Base-by-base conservation (phyloP, 306 rosid species). In the Carpinus fangiana region DNA sequence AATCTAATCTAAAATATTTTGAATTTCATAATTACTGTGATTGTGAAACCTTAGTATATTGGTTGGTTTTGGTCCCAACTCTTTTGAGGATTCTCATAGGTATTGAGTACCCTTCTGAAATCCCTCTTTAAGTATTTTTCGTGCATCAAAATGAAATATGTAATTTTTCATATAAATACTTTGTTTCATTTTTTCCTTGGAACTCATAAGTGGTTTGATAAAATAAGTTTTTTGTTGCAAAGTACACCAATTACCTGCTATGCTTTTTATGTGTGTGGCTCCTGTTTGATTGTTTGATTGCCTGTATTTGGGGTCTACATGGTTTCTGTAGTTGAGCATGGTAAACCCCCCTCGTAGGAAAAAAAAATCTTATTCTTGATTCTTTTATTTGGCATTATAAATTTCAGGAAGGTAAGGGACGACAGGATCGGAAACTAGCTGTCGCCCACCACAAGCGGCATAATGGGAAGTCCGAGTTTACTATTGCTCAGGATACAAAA, bases 371-470 rank as follows among this genome's bases (percentile, higher is more conserved):
- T 56, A 56, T 21, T 16, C 28, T 9, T 56, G 66, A 52, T 0
- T 55, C 70, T 85, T 72, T 21, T 8, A 21, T 76, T 2, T 73
- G 47, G 70, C 26, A 41, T 53, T 62, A 66, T 7, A 11, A 36
- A 20, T 81, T 60, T 17, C 81, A 92, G 98, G 98, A 95, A 90
- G 98, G 98, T 20, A 86, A 89, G 74, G 98, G 97, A 72, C 78
- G 97, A 64, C 93, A 90, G 87, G 93, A 92, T 67, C 78, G 98
- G 85, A 95, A 95, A 73, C 88, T 95, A 20, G 98, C 96, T 1
- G 89, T 95, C 31, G 98, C 98, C 23, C 80, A 70, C 76, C 91
- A 88, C 79, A 89, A 62, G 76, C 83, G 98, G 47, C 85, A 84
- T 3, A 87, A 79, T 13, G 98, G 97, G 12, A 88, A 80, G 71